A percentile compares a stretch with the other conserved stretches of the same genome.
These are phyloP conservation scores for Colletotrichum sidae DNA, from an alignment of 2,329 filamentous ascomycete genomes.

Conservation along the genomic window DNA sequence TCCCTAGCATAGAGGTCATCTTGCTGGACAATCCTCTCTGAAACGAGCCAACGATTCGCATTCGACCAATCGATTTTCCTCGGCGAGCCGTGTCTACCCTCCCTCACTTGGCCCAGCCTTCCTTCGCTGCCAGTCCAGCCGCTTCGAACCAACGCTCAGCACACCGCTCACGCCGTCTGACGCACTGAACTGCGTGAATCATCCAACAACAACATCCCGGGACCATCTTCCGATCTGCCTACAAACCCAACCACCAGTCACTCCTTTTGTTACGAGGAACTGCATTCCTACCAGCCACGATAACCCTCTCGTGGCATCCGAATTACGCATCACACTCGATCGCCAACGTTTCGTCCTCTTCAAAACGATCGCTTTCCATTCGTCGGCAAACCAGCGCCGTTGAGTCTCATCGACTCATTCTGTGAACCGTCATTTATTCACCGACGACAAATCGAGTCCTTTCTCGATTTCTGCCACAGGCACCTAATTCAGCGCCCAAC, in stretches of 20 bases:
- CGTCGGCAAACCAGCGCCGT: not conserved
- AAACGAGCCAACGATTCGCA: slow-evolving; percentile 18
- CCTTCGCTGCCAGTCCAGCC: slow-evolving; percentile 5
- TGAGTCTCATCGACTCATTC: slow-evolving; percentile 9
- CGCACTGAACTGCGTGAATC: slow-evolving; percentile 17
- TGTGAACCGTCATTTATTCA: not conserved
- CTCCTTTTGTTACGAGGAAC: slow-evolving; percentile 32
- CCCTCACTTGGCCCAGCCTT: slow-evolving; percentile 11
- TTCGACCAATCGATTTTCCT: slow-evolving; percentile 9
- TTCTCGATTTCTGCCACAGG: slow-evolving; percentile 24
- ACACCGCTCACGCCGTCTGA: slow-evolving; percentile 18
- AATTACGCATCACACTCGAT: slow-evolving; percentile 24
- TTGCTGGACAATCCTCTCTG: slow-evolving; percentile 37
- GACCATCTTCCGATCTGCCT: slow-evolving; percentile 5
- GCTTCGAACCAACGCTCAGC: slow-evolving; percentile 8
- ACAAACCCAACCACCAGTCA: slow-evolving; percentile 36
- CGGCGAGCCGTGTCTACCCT: not conserved
- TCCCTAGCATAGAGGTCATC: slow-evolving; percentile 29
- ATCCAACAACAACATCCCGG: slow-evolving; percentile 18
- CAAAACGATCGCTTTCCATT: slow-evolving; percentile 1
- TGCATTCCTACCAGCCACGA: slow-evolving; percentile 33
- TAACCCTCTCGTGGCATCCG: slow-evolving; percentile 32
- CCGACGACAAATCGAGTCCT: slow-evolving; percentile 2
- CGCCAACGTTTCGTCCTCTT: slow-evolving; percentile 4
- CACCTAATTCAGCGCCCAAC: slow-evolving; percentile 19